phyloP scores from a whole-genome alignment of 2,329 filamentous ascomycete genomes.

The Aureobasidium sp. region DNA sequence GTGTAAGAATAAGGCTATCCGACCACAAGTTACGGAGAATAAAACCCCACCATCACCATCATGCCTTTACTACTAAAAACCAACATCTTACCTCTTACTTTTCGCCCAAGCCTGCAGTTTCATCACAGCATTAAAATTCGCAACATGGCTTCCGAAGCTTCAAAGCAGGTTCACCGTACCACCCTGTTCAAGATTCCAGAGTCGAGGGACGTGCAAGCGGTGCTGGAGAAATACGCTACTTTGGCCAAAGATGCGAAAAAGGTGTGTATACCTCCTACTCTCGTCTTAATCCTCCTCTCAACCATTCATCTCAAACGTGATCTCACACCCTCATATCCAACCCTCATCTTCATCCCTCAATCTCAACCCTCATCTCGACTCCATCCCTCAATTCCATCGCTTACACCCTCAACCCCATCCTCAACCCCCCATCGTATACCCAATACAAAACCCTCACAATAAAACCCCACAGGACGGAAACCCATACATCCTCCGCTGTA shows the following conservation, averaged over 20 bases:
- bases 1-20: not conserved
- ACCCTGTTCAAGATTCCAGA: constrained; percentile 49
- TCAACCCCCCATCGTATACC: too few relatives aligned
- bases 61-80: not conserved
- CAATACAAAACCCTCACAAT: too few relatives aligned
- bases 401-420: too few relatives aligned
- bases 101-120: not conserved
- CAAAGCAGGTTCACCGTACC: constrained; percentile 37
- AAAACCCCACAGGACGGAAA: constrained; percentile 53
- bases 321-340: too few relatives aligned
- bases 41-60: not conserved
- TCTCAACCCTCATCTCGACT: too few relatives aligned
- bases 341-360: too few relatives aligned
- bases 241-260: constrained; percentile 39
- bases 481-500: constrained; percentile 58
- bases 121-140: not conserved
- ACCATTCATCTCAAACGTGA: too few relatives aligned
- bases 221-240: constrained; percentile 41
- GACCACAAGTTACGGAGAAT: not conserved
- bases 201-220: constrained; percentile 35
- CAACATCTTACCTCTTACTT: not conserved
- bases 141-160: constrained; percentile 6
- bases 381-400: too few relatives aligned
- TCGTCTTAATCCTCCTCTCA: too few relatives aligned
- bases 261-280: constrained; percentile 29